Evolutionary conservation across 441 rosid genomes (phyloP).

Genomic region (Daphne laureola): DNA sequence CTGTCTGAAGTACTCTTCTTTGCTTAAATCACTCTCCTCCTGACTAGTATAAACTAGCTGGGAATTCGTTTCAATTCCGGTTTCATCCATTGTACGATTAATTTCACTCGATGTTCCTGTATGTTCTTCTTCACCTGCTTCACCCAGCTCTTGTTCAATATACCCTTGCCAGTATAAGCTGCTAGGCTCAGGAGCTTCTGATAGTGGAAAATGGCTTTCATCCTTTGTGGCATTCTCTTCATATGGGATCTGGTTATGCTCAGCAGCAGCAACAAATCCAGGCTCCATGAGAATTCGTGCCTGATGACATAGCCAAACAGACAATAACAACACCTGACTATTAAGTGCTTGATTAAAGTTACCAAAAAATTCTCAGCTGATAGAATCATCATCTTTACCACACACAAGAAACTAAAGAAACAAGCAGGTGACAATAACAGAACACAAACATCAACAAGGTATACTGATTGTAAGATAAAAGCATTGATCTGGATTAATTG

Average conservation of each 20-base stretch:
- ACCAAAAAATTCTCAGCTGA: too few species aligned
- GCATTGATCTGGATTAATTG: too few species aligned
- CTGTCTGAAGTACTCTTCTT: constrained; percentile 51
- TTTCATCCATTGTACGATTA: constrained; percentile 40
- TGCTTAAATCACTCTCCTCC: constrained; percentile 23
- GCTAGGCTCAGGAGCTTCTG: constrained; percentile 29
- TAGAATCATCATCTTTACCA: too few species aligned
- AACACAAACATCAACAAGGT: too few species aligned
- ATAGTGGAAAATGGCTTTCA: constrained; percentile 25
- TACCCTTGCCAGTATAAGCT: constrained; percentile 19
- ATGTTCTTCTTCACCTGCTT: constrained; percentile 39
- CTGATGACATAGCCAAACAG: constrained; percentile 30
- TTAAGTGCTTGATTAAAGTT: background rate
- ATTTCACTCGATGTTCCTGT: constrained; percentile 39
- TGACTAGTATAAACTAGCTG: constrained; percentile 22
- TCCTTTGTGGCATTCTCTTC: constrained; percentile 24
- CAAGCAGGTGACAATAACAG: too few species aligned
- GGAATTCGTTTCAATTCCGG: constrained; percentile 47
- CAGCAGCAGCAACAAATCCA: constrained; percentile 32
- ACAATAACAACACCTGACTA: background rate
- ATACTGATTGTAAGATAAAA: too few species aligned
- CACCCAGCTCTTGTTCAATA: constrained; percentile 24
- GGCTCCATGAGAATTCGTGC: constrained; percentile 80
- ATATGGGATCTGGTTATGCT: constrained; percentile 26
- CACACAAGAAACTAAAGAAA: too few species aligned